These are phyloP conservation scores for Arthroderma sp. DNA, from an alignment of 2,329 filamentous ascomycete genomes.

Conservation along the genomic window DNA sequence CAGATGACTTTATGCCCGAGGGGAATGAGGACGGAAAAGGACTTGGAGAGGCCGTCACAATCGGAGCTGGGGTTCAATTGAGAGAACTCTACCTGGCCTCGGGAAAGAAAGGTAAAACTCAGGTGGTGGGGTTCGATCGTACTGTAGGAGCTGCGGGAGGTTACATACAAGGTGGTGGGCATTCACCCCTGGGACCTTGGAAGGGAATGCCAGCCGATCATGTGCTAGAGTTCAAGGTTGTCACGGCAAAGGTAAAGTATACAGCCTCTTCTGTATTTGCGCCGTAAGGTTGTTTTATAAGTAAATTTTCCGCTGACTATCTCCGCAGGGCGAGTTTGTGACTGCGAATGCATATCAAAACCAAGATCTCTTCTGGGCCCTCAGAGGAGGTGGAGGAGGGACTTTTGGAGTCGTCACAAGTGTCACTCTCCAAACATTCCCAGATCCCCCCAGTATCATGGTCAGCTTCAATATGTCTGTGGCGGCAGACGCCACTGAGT, in stretches of 20 bases:
- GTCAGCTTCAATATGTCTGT: slow-evolving; percentile 8
- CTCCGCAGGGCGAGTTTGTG: slow-evolving; percentile 33
- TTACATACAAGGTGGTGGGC: slow-evolving; percentile 39
- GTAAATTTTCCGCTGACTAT: background rate
- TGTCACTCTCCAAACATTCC: slow-evolving; percentile 38
- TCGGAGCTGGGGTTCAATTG: slow-evolving; percentile 43
- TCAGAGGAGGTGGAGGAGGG: slow-evolving; percentile 46
- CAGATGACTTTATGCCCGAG: slow-evolving; percentile 26
- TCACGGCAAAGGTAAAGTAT: slow-evolving; percentile 29
- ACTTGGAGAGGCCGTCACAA: slow-evolving; percentile 39
- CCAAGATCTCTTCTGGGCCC: slow-evolving; percentile 50
- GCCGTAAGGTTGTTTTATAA: slow-evolving; percentile 16
- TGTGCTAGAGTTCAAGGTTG: slow-evolving; percentile 35
- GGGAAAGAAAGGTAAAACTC: slow-evolving; percentile 32
- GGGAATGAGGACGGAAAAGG: slow-evolving; percentile 29
- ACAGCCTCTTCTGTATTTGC: slow-evolving; percentile 21
- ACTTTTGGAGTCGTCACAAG: slow-evolving; percentile 46
- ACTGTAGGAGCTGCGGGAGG: slow-evolving; percentile 40
- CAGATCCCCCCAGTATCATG: slow-evolving; percentile 3
- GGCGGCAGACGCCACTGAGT: slow-evolving; percentile 4
- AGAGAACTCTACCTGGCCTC: slow-evolving; percentile 42
- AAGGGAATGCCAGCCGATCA: slow-evolving; percentile 41
- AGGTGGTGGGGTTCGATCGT: slow-evolving; percentile 41
- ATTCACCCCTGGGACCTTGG: slow-evolving; percentile 39
- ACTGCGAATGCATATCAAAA: slow-evolving; percentile 37